Conservation (phyloP, 805 yeast species). For the Ogataea minuta region DNA sequence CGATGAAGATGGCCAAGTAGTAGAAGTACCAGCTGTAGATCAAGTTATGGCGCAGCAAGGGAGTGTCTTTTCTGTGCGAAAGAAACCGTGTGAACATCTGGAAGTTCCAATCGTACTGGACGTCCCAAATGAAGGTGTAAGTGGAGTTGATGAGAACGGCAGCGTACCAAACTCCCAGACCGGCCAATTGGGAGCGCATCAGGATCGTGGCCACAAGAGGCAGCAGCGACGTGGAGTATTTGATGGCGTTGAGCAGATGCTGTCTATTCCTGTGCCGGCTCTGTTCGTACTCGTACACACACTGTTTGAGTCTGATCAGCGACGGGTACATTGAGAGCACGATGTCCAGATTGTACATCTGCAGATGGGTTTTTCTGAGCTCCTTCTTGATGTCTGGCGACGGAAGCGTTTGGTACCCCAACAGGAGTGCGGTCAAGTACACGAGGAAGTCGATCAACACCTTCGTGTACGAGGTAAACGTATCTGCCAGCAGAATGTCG, state of each 20-base stretch:
- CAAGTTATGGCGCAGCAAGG: conserved; percentile 31
- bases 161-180: conserved; percentile 43
- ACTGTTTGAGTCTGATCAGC: conserved; percentile 77
- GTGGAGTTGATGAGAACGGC: conserved; percentile 59
- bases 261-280: conserved; percentile 43
- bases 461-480: conserved; percentile 76
- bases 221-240: conserved; percentile 63
- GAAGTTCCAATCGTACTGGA: conserved; percentile 85
- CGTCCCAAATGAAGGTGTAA: conserved; percentile 87
- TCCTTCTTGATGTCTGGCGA: conserved; percentile 20
- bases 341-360: conserved; percentile 31
- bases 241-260: conserved; percentile 69
- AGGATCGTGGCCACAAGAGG: conserved; percentile 45
- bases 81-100: conserved; percentile 44
- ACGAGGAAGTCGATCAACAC: conserved; percentile 71
- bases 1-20: conserved; percentile 54
- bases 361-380: conserved; percentile 32
- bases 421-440: conserved; percentile 46
- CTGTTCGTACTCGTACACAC: conserved; percentile 62
- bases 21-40: conserved; percentile 42
- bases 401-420: conserved; percentile 38
- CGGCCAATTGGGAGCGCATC: conserved; percentile 27
- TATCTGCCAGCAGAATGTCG: conserved; percentile 82
- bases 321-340: conserved; percentile 52
- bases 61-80: conserved; percentile 15